Conservation (phyloP, 2,329 filamentous ascomycete genomes). For the Hymenoscyphus linearis region DNA sequence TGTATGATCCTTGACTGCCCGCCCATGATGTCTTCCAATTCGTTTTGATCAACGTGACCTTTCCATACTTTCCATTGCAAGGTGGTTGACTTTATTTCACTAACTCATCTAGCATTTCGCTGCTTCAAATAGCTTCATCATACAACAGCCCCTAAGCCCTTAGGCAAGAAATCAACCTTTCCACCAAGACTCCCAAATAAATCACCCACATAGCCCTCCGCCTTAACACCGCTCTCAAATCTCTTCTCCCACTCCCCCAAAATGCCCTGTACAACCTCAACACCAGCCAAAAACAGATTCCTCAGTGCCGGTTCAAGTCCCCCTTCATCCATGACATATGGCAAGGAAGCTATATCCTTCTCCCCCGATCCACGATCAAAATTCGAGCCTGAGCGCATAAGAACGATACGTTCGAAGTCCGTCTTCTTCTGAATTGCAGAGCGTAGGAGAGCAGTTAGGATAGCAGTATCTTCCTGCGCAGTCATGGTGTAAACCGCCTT, state of each 20-base stretch:
- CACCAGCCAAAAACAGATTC: slow-evolving; percentile 63
- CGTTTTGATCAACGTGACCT: no score
- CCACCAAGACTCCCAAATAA: slow-evolving; percentile 66
- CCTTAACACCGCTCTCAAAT: slow-evolving; percentile 51
- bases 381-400: slow-evolving; percentile 65
- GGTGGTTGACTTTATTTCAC: no score
- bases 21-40: no score
- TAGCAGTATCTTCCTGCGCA: slow-evolving; percentile 68
- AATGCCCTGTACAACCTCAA: slow-evolving; percentile 57
- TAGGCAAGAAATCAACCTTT: slow-evolving; percentile 57
- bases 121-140: no score
- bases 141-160: background rate
- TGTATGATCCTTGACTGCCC: no score
- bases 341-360: slow-evolving; percentile 50
- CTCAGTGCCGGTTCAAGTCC: slow-evolving; percentile 57
- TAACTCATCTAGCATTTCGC: no score
- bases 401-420: slow-evolving; percentile 62
- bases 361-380: slow-evolving; percentile 65
- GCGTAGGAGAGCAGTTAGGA: slow-evolving; percentile 59
- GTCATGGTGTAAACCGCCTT: slow-evolving; percentile 64
- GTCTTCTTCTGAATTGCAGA: slow-evolving; percentile 50
- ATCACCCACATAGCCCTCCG: slow-evolving; percentile 64
- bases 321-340: slow-evolving; percentile 56
- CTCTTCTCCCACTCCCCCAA: slow-evolving; percentile 55
- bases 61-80: background rate